These are phyloP conservation scores for Yarrowia phangngaensis DNA, from an alignment of 805 yeast genomes.

Conservation along the genomic window DNA sequence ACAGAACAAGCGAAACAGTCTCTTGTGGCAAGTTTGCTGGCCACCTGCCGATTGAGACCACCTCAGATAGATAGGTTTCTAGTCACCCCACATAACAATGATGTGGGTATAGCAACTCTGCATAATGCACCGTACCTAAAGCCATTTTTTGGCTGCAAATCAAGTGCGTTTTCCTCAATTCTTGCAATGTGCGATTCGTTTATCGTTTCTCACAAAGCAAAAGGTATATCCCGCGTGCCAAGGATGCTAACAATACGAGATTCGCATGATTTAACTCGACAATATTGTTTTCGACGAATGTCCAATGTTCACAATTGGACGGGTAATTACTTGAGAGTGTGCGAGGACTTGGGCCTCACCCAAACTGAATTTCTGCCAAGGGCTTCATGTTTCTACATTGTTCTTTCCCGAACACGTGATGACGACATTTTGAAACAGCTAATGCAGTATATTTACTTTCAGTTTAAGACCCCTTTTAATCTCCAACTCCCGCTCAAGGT, in stretches of 20 bases:
- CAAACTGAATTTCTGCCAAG: neutral
- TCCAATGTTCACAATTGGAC: neutral
- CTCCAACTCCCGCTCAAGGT: conserved; percentile 34
- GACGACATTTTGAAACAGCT: conserved; percentile 13
- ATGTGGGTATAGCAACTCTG: neutral
- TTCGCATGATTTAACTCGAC: conserved; percentile 5
- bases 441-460: conserved; percentile 5
- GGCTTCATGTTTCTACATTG: conserved; percentile 13
- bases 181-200: conserved; percentile 11
- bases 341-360: neutral
- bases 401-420: conserved; percentile 11
- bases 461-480: neutral
- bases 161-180: too few relatives aligned
- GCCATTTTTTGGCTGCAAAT: too few relatives aligned
- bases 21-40: neutral
- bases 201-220: neutral
- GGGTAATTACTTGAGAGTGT: neutral
- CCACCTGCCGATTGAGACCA: neutral
- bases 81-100: neutral
- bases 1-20: conserved; percentile 2
- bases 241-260: neutral
- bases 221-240: neutral
- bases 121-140: neutral
- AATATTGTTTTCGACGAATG: conserved; percentile 11
- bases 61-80: too few relatives aligned